Conservation (phyloP, 2,329 filamentous ascomycete genomes). For the Claviceps pazoutovae region DNA sequence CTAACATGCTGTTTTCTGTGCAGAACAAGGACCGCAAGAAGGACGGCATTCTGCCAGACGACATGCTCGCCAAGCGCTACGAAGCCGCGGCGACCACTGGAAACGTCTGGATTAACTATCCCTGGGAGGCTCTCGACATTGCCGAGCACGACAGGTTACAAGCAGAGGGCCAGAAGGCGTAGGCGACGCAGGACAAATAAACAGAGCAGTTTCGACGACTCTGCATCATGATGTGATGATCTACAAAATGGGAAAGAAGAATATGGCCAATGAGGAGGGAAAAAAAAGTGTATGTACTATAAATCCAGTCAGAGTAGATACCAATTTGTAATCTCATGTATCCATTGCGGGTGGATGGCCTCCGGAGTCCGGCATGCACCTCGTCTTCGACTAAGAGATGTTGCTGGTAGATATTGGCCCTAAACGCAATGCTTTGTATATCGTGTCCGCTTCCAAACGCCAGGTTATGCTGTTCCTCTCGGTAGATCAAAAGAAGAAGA, state of each 20-base stretch:
- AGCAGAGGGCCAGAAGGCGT: conserved; percentile 20
- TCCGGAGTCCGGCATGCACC: too few relatives aligned
- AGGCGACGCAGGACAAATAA: neutral
- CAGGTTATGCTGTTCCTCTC: neutral
- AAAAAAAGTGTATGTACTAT: neutral
- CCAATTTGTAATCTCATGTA: neutral
- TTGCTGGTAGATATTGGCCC: neutral
- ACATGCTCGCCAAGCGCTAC: conserved; percentile 69
- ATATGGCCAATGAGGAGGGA: neutral
- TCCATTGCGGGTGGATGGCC: too few relatives aligned
- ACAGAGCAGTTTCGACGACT: neutral
- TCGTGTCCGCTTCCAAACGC: neutral
- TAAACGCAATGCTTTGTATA: neutral
- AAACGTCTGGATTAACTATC: conserved; percentile 99
- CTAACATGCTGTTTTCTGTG: neutral
- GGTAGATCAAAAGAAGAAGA: neutral
- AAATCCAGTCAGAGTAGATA: neutral
- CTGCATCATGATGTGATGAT: neutral
- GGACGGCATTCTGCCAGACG: conserved; percentile 70
- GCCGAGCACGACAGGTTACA: conserved; percentile 76
- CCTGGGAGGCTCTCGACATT: conserved; percentile 92
- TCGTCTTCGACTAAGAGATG: neutral
- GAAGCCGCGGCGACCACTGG: conserved; percentile 72
- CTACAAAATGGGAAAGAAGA: neutral
- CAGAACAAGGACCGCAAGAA: conserved; percentile 96